Conservation (phyloP, 1,139 yeast genomes). For the Debaryomyces subglobosus region DNA sequence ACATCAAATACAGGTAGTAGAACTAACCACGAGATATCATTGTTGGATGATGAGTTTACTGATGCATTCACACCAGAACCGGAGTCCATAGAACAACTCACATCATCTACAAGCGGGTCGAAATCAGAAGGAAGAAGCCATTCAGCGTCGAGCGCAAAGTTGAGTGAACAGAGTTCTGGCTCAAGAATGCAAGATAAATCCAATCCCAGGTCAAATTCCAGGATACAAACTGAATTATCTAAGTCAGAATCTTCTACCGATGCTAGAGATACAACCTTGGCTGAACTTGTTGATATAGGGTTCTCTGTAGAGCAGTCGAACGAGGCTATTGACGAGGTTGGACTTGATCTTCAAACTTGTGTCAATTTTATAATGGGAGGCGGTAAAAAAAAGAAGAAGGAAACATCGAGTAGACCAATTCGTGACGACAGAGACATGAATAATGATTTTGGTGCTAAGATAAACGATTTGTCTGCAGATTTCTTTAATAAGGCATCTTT, state of each 20-base stretch:
- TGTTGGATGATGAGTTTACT: slow-evolving; percentile 48
- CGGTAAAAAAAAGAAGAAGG: slow-evolving; percentile 12
- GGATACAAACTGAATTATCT: neutral
- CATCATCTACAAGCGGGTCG: neutral
- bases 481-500: slow-evolving; percentile 65
- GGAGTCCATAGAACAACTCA: neutral
- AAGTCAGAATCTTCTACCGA: neutral
- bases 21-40: slow-evolving; percentile 14
- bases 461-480: slow-evolving; percentile 65
- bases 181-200: neutral
- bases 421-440: neutral
- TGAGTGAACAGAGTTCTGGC: neutral
- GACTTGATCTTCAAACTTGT: slow-evolving; percentile 65
- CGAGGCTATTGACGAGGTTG: slow-evolving; percentile 60
- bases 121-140: neutral
- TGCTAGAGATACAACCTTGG: slow-evolving; percentile 55
- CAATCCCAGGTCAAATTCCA: neutral
- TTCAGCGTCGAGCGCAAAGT: neutral
- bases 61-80: slow-evolving; percentile 35
- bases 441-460: slow-evolving; percentile 29
- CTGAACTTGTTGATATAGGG: slow-evolving; percentile 80
- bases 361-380: slow-evolving; percentile 66
- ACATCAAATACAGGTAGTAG: neutral
- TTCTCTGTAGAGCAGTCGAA: slow-evolving; percentile 65
- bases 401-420: neutral